Evolutionary conservation across 1,284 basidiomycete species (phyloP), one percentile per base, ranked within the genome.

Genomic region (Fomitiporia mediterranea): DNA sequence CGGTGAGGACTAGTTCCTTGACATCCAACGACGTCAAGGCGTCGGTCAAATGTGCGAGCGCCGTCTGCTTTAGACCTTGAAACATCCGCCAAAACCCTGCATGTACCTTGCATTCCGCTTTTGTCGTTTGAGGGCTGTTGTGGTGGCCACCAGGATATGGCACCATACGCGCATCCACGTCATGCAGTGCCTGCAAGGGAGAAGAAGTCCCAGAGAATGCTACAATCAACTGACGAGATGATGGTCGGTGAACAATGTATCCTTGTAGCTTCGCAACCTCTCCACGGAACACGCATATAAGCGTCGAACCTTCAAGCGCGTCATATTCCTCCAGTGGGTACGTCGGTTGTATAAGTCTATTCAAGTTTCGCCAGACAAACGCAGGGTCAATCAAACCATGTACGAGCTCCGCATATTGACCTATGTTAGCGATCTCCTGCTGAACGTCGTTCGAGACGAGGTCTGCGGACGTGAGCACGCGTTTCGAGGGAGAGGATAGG

Each of bases 1-100:
- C 78, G 1, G 76, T 78, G 11, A 80, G 57, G 9, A 79, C 72
- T 11, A 83, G 52, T 59, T 80, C 76, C 23, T 60, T 53, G 7
- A 75, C 67, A 30, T 69, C 62, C 47, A 72, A 63, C 35, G 65
- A 58, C 7, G 62, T 53, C 8, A 75, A 52, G 4, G 67, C 71
- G 44, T 67, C 63, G 19, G 61, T 60, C 4, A 77, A 55, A 2
- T 63, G 69, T 19, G 69, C 65, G 1, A 74, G 58, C 0, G 72
- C 65, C n/a, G 61, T 53, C 0, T 54, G 23, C 58, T 67, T 68
- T 3, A 78, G 66, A 4, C 78, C 79, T 53, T 68, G 65, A 62
- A 79, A 82, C 53, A 82, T 61, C 19, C 67, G 65, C 77, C 77
- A 82, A 61, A 82, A 81, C 2, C 80, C 80, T 3, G 71, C 66